Evolutionary conservation across 2,329 filamentous ascomycete species (phyloP), one percentile per base, ranked within the genome.

Genomic region (Chrysosporium queenslandicum): DNA sequence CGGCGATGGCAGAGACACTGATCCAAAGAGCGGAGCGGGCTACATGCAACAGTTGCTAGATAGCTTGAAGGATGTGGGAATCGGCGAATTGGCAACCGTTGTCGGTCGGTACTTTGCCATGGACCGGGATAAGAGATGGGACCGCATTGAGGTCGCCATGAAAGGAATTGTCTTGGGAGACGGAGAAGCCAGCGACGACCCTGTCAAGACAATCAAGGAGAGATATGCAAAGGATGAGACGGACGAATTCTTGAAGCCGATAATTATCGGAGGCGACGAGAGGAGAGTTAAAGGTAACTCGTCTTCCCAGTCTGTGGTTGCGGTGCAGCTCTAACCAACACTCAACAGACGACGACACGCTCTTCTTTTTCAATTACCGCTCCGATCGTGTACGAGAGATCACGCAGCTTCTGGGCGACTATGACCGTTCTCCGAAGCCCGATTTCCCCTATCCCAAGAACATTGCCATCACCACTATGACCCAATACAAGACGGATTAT

Each of bases 321-420:
- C 11, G 18, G 36, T 34, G n/a, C 29, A 23, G n/a, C 3, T n/a
- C 18, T 41, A 41, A 37, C 40, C 18, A 25, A 16, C 27, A 6
- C 34, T 27, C 55, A 48, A 58, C 11, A 89, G 89, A 97, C 66
- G 79, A 86, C 60, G 92, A 98, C 67, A 91, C 88, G 50, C 80
- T 97, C 64, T 97, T 97, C 81, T 97, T 97, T 82, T 98, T 98
- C 86, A 98, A 98, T 82, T 98, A 98, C 79, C 88, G 92, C 65
- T 97, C 92, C 53, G 92, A 98, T 70, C 90, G 92, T 69, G 91
- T 91, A 50, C 87, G 92, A 62, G 92, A 98, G 72, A 86, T 98
- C 68, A 94, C 89, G 46, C 92, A 97, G 74, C 79, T 98, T 41
- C 77, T 98, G 52, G 92, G 92, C 61, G 86, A 86, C 68, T 83